Conservation (phyloP, 2,329 filamentous ascomycete genomes). For the Aspergillus ustus region DNA sequence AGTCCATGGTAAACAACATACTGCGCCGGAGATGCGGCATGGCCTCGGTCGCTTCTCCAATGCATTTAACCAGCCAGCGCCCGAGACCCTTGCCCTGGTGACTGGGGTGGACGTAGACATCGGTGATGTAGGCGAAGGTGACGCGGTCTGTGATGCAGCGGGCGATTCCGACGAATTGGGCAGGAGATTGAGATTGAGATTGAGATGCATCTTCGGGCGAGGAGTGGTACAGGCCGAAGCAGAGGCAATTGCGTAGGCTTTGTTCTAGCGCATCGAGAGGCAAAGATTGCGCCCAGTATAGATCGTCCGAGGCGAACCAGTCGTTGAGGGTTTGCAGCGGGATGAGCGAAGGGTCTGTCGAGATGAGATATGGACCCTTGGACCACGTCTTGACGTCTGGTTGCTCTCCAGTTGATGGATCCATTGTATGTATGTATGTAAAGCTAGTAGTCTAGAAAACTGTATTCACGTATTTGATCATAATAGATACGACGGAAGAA, state of each 20-base stretch:
- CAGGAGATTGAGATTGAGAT: no score
- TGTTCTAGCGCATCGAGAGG: constrained; percentile 55
- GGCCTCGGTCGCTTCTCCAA: constrained; percentile 60
- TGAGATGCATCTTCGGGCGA: constrained; percentile 15
- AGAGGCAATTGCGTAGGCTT: constrained; percentile 63
- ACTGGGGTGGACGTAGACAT: constrained; percentile 66
- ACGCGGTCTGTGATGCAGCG: constrained; percentile 72
- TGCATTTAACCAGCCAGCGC: constrained; percentile 65
- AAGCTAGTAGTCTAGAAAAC: background rate
- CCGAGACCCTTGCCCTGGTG: constrained; percentile 68
- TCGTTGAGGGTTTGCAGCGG: constrained; percentile 60
- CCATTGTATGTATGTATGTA: background rate
- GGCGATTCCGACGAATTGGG: constrained; percentile 62
- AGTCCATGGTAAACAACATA: constrained; percentile 49
- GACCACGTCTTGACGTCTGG: background rate
- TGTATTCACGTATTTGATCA: no score
- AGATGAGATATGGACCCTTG: constrained; percentile 44
- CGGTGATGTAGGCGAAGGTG: constrained; percentile 71
- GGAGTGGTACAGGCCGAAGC: constrained; percentile 60
- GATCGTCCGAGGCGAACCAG: constrained; percentile 60
- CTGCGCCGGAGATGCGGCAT: constrained; percentile 66
- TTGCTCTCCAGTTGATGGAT: background rate
- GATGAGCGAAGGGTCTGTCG: constrained; percentile 62
- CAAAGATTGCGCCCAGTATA: constrained; percentile 65
- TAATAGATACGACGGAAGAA: no score